Evolutionary conservation across 768 basidiomycete genomes (phyloP).

Genomic region (Gautieria morchelliformis): DNA sequence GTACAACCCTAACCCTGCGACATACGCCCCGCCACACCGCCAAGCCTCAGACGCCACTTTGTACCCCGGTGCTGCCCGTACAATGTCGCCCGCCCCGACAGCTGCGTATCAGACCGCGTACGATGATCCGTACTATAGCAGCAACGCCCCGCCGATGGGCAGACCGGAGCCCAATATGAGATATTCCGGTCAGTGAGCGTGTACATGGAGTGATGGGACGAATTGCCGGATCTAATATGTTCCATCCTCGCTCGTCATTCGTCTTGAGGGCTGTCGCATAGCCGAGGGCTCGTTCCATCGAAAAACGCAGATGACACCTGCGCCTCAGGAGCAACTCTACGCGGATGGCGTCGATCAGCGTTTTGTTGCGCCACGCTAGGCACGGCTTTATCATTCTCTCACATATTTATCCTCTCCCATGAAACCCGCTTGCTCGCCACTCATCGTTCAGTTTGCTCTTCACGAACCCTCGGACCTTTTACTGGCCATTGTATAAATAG

Average conservation of each 20-base stretch:
- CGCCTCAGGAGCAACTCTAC: neutral
- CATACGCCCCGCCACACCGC: neutral
- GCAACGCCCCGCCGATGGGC: constrained; percentile 19
- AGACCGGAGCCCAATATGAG: constrained; percentile 30
- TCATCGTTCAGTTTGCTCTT: too few relatives aligned
- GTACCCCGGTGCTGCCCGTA: neutral
- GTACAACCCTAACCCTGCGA: constrained; percentile 25
- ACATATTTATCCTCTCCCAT: too few relatives aligned
- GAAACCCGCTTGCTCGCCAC: too few relatives aligned
- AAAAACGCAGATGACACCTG: constrained; percentile 10
- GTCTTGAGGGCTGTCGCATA: neutral
- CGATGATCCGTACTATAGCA: constrained; percentile 24
- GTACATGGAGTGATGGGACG: neutral
- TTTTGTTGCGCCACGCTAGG: neutral
- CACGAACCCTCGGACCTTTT: too few relatives aligned
- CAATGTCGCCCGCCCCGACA: constrained; percentile 1
- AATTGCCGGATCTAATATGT: neutral
- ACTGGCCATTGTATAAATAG: too few relatives aligned
- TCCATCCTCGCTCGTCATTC: neutral
- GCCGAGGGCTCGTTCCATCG: constrained; percentile 15
- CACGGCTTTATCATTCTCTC: neutral
- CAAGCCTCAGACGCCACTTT: neutral
- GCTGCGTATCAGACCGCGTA: constrained; percentile 9
- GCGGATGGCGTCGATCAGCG: neutral
- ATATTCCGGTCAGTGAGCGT: constrained; percentile 37